phyloP scores from a whole-genome alignment of 441 rosid genomes.

The Caryocar brasiliense region DNA sequence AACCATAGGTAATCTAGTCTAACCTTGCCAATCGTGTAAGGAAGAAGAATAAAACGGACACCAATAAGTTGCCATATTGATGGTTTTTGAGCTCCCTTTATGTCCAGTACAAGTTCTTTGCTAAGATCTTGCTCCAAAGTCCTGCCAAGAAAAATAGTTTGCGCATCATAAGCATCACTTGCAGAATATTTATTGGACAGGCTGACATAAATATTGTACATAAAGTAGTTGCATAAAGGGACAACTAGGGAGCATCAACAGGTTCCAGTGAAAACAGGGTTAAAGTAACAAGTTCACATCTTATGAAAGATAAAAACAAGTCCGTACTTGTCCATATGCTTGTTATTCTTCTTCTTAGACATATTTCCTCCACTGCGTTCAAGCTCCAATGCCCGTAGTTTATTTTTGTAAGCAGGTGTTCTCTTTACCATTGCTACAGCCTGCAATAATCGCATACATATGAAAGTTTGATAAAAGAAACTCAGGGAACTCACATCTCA shows the following conservation, averaged over 20 bases:
- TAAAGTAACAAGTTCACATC: neutral
- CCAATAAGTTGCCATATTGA: slow-evolving; percentile 66
- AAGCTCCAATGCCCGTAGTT: slow-evolving; percentile 69
- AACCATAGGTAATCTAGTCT: too few relatives aligned
- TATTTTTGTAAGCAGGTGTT: slow-evolving; percentile 92
- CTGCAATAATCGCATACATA: too few relatives aligned
- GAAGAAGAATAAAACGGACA: slow-evolving; percentile 58
- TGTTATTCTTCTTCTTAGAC: slow-evolving; percentile 67
- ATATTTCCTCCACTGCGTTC: slow-evolving; percentile 72
- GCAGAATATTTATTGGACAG: neutral
- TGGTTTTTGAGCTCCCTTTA: slow-evolving; percentile 83
- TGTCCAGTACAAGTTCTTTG: slow-evolving; percentile 80
- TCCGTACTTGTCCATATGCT: slow-evolving; percentile 68
- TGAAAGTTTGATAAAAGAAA: slow-evolving; percentile 1
- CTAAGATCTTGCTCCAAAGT: slow-evolving; percentile 79
- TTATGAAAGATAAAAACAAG: neutral
- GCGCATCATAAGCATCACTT: neutral
- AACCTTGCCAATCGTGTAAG: slow-evolving; percentile 74
- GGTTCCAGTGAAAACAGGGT: too few relatives aligned
- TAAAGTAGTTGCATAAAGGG: too few relatives aligned
- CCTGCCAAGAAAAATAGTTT: slow-evolving; percentile 28
- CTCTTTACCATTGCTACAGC: slow-evolving; percentile 79
- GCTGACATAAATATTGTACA: neutral
- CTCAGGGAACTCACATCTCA: neutral
- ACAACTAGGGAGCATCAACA: too few relatives aligned